phyloP scores from a whole-genome alignment of 2,329 filamentous ascomycete species.

The Aureobasidium sp. region DNA sequence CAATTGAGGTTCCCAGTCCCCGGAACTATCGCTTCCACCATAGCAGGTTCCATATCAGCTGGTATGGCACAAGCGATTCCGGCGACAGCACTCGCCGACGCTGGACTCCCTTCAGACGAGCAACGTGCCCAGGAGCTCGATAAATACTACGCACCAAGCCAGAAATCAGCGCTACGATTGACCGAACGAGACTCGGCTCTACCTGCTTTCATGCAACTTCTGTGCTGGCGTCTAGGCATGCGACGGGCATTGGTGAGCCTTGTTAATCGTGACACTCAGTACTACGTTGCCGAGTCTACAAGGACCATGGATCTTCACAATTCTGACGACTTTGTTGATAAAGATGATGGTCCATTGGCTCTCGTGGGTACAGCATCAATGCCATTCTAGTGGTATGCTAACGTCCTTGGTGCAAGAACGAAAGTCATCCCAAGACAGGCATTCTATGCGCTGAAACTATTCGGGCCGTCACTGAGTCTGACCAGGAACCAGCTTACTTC shows the following conservation, averaged over 20 bases:
- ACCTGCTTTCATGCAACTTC: conserved; percentile 43
- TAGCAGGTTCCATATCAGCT: not conserved
- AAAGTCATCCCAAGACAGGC: conserved; percentile 55
- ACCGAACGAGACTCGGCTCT: conserved; percentile 32
- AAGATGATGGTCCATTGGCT: conserved; percentile 24
- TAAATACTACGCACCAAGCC: conserved; percentile 22
- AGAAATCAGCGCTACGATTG: not conserved
- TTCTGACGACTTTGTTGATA: conserved; percentile 19
- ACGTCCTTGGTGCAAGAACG: conserved; percentile 22
- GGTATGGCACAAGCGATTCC: not conserved
- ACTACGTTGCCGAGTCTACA: conserved; percentile 48
- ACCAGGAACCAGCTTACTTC: conserved; percentile 30
- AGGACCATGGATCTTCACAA: conserved; percentile 36
- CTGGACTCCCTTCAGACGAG: conserved; percentile 16
- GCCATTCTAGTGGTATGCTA: not conserved
- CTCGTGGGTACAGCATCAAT: conserved; percentile 25
- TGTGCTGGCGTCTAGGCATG: conserved; percentile 41
- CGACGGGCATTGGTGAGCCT: conserved; percentile 46
- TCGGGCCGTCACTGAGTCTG: conserved; percentile 24
- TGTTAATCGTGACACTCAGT: conserved; percentile 43
- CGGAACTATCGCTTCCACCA: not conserved
- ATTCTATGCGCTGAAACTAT: conserved; percentile 49
- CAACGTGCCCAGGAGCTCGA: conserved; percentile 23
- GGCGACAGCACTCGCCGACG: not conserved
- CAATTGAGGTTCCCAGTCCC: not conserved